phyloP scores from a whole-genome alignment of 1,139 yeast genomes.

The Yamadazyma jaroonii region DNA sequence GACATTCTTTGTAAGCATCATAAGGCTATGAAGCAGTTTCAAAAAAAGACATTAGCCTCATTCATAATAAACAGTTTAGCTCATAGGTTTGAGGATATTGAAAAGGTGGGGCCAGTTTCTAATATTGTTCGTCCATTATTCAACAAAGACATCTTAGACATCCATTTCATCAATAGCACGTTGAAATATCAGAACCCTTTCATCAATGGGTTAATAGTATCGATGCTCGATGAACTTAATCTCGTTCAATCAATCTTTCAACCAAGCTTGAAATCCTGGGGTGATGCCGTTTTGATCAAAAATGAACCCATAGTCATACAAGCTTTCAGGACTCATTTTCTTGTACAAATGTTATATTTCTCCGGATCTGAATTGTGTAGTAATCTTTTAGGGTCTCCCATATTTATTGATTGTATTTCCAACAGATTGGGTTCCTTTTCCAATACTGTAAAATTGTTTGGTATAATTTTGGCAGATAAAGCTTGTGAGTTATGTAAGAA shows the following conservation, averaged over 20 bases:
- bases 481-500: constrained; percentile 33
- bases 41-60: constrained; percentile 18
- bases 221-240: background rate
- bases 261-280: constrained; percentile 21
- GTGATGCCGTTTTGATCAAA: constrained; percentile 24
- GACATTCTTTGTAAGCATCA: constrained; percentile 16
- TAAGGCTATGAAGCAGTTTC: constrained; percentile 24
- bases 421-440: constrained; percentile 45
- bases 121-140: constrained; percentile 1
- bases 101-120: background rate
- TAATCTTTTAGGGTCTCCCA: constrained; percentile 21
- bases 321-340: constrained; percentile 37
- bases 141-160: constrained; percentile 3
- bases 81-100: constrained; percentile 2
- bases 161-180: constrained; percentile 4
- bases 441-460: constrained; percentile 38
- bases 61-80: constrained; percentile 1
- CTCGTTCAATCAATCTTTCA: background rate
- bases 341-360: constrained; percentile 25
- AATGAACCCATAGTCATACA: constrained; percentile 35
- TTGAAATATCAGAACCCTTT: constrained; percentile 6
- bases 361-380: constrained; percentile 15
- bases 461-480: constrained; percentile 45
- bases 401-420: constrained; percentile 42
- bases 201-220: constrained; percentile 3